Conservation (phyloP, 129 eudicot species). For the Sambucus nigra region DNA sequence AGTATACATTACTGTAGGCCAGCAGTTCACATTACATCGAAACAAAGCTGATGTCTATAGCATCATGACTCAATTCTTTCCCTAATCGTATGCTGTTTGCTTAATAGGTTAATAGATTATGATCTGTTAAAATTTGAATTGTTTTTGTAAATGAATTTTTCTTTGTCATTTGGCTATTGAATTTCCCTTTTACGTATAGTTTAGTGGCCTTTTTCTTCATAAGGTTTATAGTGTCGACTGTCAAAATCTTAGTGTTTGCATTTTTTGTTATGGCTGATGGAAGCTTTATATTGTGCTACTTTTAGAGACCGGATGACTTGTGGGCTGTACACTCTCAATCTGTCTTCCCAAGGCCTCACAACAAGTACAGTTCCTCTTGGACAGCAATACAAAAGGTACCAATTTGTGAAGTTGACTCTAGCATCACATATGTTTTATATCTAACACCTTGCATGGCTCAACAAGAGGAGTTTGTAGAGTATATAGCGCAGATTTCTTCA, state of each 20-base stretch:
- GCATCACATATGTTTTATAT: background rate
- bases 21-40: too few relatives aligned
- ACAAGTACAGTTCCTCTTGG: constrained; percentile 60
- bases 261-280: constrained; percentile 15
- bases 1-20: too few relatives aligned
- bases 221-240: background rate
- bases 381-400: constrained; percentile 74
- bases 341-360: constrained; percentile 84
- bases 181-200: background rate
- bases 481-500: background rate
- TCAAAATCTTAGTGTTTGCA: too few relatives aligned
- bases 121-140: background rate
- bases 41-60: constrained; percentile 1
- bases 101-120: background rate
- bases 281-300: constrained; percentile 6
- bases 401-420: background rate
- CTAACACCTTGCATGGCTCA: background rate
- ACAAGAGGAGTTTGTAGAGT: background rate
- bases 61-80: background rate
- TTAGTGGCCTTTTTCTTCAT: background rate
- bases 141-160: background rate
- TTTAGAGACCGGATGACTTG: constrained; percentile 95
- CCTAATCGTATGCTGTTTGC: background rate
- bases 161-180: background rate
- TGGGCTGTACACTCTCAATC: constrained; percentile 95